Percentiles rank a stretch among this genome's conserved stretches.
Evolutionary conservation across 768 basidiomycete species (phyloP).

Genomic region (Termitomyces sp.): DNA sequence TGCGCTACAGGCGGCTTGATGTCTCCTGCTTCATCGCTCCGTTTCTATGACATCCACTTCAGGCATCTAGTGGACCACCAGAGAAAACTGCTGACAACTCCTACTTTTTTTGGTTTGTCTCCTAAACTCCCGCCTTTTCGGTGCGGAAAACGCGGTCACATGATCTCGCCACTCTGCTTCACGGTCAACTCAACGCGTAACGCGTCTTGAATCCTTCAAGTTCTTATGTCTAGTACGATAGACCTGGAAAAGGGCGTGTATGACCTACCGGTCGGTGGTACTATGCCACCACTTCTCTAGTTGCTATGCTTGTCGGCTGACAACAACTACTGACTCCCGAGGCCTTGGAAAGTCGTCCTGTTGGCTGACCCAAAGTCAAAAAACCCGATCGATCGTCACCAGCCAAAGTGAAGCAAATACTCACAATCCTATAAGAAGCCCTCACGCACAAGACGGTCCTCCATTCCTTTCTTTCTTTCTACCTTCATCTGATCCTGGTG

Average conservation of each 20-base stretch:
- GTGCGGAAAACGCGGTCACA: slow-evolving; percentile 10
- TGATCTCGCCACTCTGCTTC: neutral
- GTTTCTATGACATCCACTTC: neutral
- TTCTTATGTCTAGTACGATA: neutral
- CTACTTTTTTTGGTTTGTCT: neutral
- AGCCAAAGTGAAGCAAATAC: slow-evolving; percentile 18
- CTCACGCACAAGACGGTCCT: neutral
- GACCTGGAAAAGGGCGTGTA: neutral
- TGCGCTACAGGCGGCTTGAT: neutral
- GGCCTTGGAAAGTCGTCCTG: neutral
- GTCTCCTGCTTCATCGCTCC: neutral
- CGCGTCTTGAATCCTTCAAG: neutral
- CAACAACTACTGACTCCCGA: too few relatives aligned
- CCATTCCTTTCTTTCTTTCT: slow-evolving; percentile 27
- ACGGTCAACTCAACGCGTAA: neutral
- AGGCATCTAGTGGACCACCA: neutral
- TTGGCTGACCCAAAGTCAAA: slow-evolving; percentile 9
- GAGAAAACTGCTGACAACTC: neutral
- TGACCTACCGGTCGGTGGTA: too few relatives aligned
- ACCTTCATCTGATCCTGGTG: slow-evolving; percentile 50
- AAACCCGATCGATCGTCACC: slow-evolving; percentile 13
- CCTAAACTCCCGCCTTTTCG: too few relatives aligned
- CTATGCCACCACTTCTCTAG: neutral
- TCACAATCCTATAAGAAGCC: slow-evolving; percentile 21
- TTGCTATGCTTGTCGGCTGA: neutral